Conservation (phyloP, 2,329 filamentous ascomycete species). For the Coleophoma crateriformis region DNA sequence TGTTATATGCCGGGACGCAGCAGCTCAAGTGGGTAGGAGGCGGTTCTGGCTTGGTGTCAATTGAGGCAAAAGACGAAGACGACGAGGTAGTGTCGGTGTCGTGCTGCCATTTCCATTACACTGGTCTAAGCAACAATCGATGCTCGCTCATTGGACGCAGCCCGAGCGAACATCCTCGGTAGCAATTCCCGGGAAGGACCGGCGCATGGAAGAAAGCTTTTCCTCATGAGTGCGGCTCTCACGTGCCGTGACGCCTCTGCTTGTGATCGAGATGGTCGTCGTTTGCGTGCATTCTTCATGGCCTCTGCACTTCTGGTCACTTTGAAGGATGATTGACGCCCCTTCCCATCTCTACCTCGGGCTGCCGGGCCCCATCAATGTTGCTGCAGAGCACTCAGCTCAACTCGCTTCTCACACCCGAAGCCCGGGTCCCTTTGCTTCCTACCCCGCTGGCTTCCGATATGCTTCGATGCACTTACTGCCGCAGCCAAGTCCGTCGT, state of each 20-base stretch:
- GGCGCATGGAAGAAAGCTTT: background rate
- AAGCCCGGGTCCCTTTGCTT: no score
- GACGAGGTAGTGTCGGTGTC: background rate
- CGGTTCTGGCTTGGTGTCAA: background rate
- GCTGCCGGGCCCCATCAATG: no score
- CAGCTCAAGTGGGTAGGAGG: background rate
- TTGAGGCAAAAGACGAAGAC: background rate
- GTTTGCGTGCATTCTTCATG: no score
- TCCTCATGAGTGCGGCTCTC: background rate
- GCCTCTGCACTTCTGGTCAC: no score
- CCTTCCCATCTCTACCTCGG: no score
- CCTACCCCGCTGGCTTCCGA: no score
- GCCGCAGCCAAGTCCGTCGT: no score
- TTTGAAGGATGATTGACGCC: no score
- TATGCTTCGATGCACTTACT: no score
- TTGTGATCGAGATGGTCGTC: no score
- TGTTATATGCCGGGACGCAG: background rate
- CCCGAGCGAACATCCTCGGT: background rate
- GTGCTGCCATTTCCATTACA: background rate
- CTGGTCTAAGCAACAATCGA: slow-evolving; percentile 1
- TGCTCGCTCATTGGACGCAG: background rate
- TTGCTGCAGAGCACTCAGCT: no score
- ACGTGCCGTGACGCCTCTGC: background rate
- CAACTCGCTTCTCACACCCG: no score
- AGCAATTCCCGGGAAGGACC: background rate